These are phyloP conservation scores for Teratosphaeria destructans DNA, from an alignment of 2,329 filamentous ascomycete species.

Conservation along the genomic window DNA sequence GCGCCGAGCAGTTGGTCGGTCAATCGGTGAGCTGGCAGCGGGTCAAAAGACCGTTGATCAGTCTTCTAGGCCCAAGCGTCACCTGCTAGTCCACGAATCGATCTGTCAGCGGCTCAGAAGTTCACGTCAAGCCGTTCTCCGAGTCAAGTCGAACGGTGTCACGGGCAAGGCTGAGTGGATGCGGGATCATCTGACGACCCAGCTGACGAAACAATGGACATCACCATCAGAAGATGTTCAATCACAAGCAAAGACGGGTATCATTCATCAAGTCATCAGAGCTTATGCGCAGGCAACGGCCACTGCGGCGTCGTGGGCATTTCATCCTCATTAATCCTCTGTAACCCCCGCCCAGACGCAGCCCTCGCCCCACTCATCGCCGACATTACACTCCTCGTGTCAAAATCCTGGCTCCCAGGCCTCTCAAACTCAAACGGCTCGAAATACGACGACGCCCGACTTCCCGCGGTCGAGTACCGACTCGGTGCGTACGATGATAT, in stretches of 20 bases:
- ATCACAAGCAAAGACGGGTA: not conserved
- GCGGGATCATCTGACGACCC: not conserved
- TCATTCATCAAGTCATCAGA: not conserved
- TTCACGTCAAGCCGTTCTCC: too few relatives aligned
- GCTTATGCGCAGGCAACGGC: constrained; percentile 1
- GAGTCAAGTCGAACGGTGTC: not conserved
- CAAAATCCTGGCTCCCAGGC: constrained; percentile 1
- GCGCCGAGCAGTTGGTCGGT: not conserved
- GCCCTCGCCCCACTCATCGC: not conserved
- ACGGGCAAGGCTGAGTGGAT: not conserved
- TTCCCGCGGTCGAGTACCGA: not conserved
- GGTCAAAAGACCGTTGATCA: too few relatives aligned
- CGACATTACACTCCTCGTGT: not conserved
- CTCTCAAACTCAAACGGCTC: constrained; percentile 7
- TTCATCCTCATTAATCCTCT: constrained; percentile 1
- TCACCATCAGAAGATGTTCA: not conserved
- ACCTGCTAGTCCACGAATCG: too few relatives aligned
- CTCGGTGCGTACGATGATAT: not conserved
- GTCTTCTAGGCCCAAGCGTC: too few relatives aligned
- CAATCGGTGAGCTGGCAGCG: not conserved
- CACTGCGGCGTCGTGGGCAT: not conserved
- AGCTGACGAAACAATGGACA: not conserved
- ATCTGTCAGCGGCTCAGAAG: too few relatives aligned
- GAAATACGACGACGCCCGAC: constrained; percentile 1
- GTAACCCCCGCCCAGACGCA: not conserved